Evolutionary conservation across 345 rosid species (phyloP), one percentile per base, ranked within the genome.

Genomic region (Moricandia arvensis): DNA sequence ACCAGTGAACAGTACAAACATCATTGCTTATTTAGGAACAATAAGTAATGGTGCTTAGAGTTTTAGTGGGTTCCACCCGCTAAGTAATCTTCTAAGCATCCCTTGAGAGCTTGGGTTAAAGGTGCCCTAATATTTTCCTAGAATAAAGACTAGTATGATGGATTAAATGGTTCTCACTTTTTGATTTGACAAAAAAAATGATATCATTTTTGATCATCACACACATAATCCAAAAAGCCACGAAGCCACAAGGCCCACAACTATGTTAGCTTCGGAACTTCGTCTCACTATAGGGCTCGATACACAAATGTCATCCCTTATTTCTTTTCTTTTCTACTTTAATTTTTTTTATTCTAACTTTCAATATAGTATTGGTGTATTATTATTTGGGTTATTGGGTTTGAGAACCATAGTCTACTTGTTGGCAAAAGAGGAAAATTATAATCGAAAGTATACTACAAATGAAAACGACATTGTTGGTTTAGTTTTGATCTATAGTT

Each of bases 271-370:
- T 45, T 71, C n/a, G 2, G 75, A 60, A 72, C 10, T 16, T 63
- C 51, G 54, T 37, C 27, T 33, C 63, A n/a, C 15, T 72, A 9
- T 51, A 63, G 63, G 43, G 41, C 70, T 73, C 7, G 13, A 73
- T 73, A 63, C 43, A 63, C 18, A 21, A 51, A 26, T 27, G 3
- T 35, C 62, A 9, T 61, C n/a, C n/a, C n/a, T n/a, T 17, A 15
- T 45, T 6, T 4, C 1, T 37, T 9, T 34, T 1, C 10, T 37
- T 37, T 37, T 37, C 13, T 37, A 8, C 4, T 37, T 37, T 37
- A 9, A 9, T 15, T 38, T 15, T 29, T 49, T 18, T 45, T 45
- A 60, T 47, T 51, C 8, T 47, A n/a, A n/a, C 3, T 47, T 29
- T 5, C 17, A 37, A 41, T 12, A 41, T 41, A 41, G 11, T 47